Conservation (phyloP, 2,329 filamentous ascomycete genomes). For the Aspergillus sp. region DNA sequence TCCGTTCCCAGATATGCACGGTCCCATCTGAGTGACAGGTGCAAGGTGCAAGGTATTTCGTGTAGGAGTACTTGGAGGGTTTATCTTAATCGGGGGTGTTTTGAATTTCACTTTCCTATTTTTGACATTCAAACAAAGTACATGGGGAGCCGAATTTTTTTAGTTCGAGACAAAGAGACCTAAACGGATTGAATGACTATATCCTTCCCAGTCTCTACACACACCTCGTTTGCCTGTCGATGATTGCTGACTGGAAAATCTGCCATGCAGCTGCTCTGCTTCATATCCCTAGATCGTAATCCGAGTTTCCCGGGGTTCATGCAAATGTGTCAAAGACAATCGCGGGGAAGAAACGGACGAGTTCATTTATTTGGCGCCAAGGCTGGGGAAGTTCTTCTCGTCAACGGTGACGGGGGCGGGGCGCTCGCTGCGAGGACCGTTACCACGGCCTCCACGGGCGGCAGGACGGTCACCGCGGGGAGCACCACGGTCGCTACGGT, state of each 20-base stretch:
- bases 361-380: conserved; percentile 43
- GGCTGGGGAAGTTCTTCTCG: conserved; percentile 53
- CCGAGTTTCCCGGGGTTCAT: conserved; percentile 6
- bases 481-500: conserved; percentile 26
- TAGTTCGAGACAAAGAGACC: conserved; percentile 9
- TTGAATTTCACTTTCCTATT: conserved; percentile 32
- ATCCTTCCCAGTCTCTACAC: conserved; percentile 20
- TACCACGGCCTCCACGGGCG: conserved; percentile 28
- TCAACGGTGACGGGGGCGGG: conserved; percentile 44
- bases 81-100: conserved; percentile 8
- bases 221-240: conserved; percentile 12
- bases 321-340: conserved; percentile 2
- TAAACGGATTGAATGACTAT: conserved; percentile 17
- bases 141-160: conserved; percentile 27
- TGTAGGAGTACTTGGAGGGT: not conserved
- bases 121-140: conserved; percentile 39
- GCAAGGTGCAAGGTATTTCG: not conserved
- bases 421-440: conserved; percentile 27
- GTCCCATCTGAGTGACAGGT: not conserved
- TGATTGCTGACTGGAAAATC: conserved; percentile 3
- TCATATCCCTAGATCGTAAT: conserved; percentile 10
- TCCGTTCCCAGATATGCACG: conserved; percentile 1
- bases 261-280: conserved; percentile 9
- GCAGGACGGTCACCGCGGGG: conserved; percentile 31
- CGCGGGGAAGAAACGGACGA: conserved; percentile 7